These are phyloP conservation scores for Lodderomyces orthopsilosis DNA, from an alignment of 1,139 yeast species.

Conservation along the genomic window DNA sequence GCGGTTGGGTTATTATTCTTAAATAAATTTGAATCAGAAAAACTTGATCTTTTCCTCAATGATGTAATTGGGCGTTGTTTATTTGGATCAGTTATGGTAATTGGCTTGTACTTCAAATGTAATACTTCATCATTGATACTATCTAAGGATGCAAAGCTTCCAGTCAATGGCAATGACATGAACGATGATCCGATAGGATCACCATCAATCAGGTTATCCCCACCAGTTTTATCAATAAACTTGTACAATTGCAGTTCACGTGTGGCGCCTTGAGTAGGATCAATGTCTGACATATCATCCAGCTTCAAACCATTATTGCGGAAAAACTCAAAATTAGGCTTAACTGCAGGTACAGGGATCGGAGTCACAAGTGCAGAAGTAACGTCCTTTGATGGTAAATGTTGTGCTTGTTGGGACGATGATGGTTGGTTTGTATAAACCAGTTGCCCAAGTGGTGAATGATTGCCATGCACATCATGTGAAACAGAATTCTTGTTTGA, in stretches of 20 bases:
- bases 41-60: constrained; percentile 14
- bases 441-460: constrained; percentile 2
- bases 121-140: constrained; percentile 63
- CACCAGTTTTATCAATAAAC: constrained; percentile 14
- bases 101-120: constrained; percentile 35
- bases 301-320: neutral
- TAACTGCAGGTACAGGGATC: constrained; percentile 18
- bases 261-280: constrained; percentile 1
- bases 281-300: constrained; percentile 1
- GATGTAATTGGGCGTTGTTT: constrained; percentile 4
- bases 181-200: constrained; percentile 31
- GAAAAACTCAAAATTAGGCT: constrained; percentile 3
- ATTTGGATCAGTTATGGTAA: constrained; percentile 14
- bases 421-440: neutral
- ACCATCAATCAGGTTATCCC: constrained; percentile 27
- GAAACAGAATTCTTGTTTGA: constrained; percentile 10
- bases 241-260: constrained; percentile 14
- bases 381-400: neutral
- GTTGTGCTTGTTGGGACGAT: neutral
- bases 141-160: constrained; percentile 75
- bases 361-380: constrained; percentile 18
- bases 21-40: constrained; percentile 14
- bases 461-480: constrained; percentile 3
- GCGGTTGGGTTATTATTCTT: constrained; percentile 4
- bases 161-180: constrained; percentile 59